Evolutionary conservation across 495 filamentous ascomycete genomes (phyloP), one percentile per base, ranked within the genome.

Genomic region (Parmelia sp.): DNA sequence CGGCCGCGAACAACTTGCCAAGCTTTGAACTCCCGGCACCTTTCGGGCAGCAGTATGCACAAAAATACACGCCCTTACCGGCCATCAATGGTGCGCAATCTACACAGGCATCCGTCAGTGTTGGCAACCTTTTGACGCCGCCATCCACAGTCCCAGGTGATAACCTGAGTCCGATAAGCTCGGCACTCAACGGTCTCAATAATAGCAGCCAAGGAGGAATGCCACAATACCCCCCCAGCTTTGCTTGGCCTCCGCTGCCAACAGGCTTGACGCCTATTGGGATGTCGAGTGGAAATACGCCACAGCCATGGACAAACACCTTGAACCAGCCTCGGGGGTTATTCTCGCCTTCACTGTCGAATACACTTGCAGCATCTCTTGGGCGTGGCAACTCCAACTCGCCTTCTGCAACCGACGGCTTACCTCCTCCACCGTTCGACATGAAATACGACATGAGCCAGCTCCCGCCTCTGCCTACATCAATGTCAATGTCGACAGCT

Each of bases 111-210:
- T 68, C 75, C 61, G 79, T 84, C 62, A 84, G 80, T 66, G 82
- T 83, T 62, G 83, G 80, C 67, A 88, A 82, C 65, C 78, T 88
- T 35, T 74, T 86, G 62, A 89, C 84, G 9, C 83, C 84, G 36
- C 86, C 85, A 63, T 81, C 82, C 56, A 83, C 80, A 72, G 78
- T 86, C 42, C 77, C 83, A n/a, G 80, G 80, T 60, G 89, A 92
- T 65, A 79, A 80, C 44, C 72, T 87, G 58, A 86, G 81, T 69
- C 84, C 86, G 31, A 72, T 81, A 62, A 79, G 81, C n/a, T 80
- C 87, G 17, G 81, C 82, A 64, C 69, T 86, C 6, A 80, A 82
- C 71, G 83, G 75, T 65, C 77, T 55, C 51, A 55, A 75, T 66
- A 81, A 76, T 68, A 79, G 83, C 23, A 78, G 77, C 31, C 75